These are phyloP conservation scores for Phaeosphaeriaceae sp. DNA, from an alignment of 2,329 filamentous ascomycete genomes.

Conservation along the genomic window DNA sequence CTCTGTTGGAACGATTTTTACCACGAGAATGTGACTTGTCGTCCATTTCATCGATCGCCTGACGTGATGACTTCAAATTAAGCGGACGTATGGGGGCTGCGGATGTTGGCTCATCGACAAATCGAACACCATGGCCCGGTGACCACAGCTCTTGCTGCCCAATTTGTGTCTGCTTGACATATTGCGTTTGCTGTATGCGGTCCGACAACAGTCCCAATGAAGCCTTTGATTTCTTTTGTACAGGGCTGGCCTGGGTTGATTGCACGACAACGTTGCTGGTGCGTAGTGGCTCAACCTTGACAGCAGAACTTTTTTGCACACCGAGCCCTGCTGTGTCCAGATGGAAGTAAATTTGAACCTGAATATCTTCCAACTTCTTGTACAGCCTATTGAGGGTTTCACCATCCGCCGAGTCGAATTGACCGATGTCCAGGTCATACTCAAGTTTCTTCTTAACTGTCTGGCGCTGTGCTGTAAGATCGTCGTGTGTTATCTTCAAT, in stretches of 20 bases:
- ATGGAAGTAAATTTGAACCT: conserved; percentile 37
- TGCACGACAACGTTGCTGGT: conserved; percentile 33
- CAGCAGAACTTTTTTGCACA: conserved; percentile 15
- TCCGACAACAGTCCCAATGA: conserved; percentile 14
- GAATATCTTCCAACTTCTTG: conserved; percentile 35
- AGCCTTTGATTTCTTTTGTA: conserved; percentile 18
- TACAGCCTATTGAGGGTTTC: conserved; percentile 33
- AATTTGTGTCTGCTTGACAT: conserved; percentile 41
- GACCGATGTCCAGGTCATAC: conserved; percentile 36
- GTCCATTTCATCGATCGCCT: neutral
- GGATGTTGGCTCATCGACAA: conserved; percentile 26
- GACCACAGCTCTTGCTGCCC: conserved; percentile 36
- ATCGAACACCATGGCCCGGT: conserved; percentile 34
- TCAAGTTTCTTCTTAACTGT: conserved; percentile 39
- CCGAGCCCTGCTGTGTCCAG: conserved; percentile 36
- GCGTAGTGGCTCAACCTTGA: conserved; percentile 16
- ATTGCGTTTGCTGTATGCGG: conserved; percentile 44
- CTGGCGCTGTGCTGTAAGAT: conserved; percentile 25
- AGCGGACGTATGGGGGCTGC: conserved; percentile 21
- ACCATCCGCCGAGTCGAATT: conserved; percentile 34
- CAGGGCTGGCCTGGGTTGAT: conserved; percentile 41
- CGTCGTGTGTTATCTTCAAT: conserved; percentile 28
- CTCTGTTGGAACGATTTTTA: conserved; percentile 24
- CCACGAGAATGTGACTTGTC: conserved; percentile 4
- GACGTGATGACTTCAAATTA: conserved; percentile 10